Conservation (phyloP, 176 grass and related monocot species). For the Avena atlantica region DNA sequence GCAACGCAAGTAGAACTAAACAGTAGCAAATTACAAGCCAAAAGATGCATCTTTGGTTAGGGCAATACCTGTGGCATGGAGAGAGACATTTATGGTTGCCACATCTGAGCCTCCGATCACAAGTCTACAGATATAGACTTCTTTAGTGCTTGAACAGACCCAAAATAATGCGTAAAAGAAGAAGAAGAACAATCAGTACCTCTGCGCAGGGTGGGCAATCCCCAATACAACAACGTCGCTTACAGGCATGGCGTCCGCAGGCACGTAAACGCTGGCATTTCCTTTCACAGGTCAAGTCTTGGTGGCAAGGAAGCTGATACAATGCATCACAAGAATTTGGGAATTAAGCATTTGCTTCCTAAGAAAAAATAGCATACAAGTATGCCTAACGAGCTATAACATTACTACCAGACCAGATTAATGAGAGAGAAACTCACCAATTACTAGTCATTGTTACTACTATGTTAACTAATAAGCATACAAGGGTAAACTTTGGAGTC, state of each 20-base stretch:
- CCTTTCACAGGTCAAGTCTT: constrained; percentile 96
- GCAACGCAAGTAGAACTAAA: background rate
- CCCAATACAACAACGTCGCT: constrained; percentile 81
- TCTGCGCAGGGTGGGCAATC: constrained; percentile 85
- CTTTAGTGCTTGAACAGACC: constrained; percentile 44
- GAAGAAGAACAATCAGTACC: constrained; percentile 40
- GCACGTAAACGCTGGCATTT: constrained; percentile 79
- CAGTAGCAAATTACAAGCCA: background rate
- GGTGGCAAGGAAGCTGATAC: constrained; percentile 93
- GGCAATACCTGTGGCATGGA: constrained; percentile 84
- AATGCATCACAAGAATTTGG: constrained; percentile 36
- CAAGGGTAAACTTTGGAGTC: background rate
- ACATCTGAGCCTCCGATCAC: constrained; percentile 86
- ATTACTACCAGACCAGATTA: background rate
- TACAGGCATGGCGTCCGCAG: constrained; percentile 95
- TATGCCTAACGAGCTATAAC: background rate
- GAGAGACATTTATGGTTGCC: constrained; percentile 95
- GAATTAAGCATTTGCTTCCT: constrained; percentile 26
- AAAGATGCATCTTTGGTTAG: constrained; percentile 20
- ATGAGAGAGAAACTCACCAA: background rate
- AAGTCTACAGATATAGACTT: constrained; percentile 64
- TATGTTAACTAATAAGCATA: constrained; percentile 10
- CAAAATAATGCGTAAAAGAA: background rate
- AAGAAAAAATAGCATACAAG: constrained; percentile 13
- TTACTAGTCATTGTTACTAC: constrained; percentile 18